A percentile compares a stretch with the other conserved stretches of the same genome.
phyloP scores from a whole-genome alignment of 2,329 filamentous ascomycete species.

The Verticillium dahliae region DNA sequence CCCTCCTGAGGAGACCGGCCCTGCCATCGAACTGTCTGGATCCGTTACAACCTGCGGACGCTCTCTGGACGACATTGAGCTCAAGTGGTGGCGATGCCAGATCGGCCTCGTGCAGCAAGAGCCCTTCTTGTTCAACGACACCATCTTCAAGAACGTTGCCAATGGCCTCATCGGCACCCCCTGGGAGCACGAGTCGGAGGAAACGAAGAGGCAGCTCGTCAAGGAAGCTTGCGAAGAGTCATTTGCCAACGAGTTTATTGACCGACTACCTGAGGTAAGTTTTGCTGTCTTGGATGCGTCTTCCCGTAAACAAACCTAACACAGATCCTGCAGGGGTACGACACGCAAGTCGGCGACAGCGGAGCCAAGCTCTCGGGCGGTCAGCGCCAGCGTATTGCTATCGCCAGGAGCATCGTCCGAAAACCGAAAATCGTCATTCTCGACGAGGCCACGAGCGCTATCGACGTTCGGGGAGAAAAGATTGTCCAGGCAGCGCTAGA shows the following conservation, averaged over 20 bases:
- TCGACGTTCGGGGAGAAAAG: conserved; percentile 46
- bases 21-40: conserved; percentile 41
- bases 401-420: conserved; percentile 68
- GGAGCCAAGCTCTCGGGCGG: conserved; percentile 75
- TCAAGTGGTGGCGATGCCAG: conserved; percentile 57
- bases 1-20: conserved; percentile 26
- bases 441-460: conserved; percentile 70
- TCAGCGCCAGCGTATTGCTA: conserved; percentile 76
- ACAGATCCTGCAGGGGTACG: conserved; percentile 47
- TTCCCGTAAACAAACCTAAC: conserved; percentile 3
- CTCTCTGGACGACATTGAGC: conserved; percentile 48
- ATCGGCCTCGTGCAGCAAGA: conserved; percentile 65
- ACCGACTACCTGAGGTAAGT: conserved; percentile 49
- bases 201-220: conserved; percentile 53
- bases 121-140: conserved; percentile 61
- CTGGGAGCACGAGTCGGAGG: conserved; percentile 45
- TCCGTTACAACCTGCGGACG: conserved; percentile 46
- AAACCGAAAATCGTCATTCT: conserved; percentile 66
- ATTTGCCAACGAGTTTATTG: conserved; percentile 64
- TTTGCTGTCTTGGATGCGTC: background rate
- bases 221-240: conserved; percentile 59
- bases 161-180: conserved; percentile 48
- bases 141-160: conserved; percentile 56
- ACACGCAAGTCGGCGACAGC: conserved; percentile 68
- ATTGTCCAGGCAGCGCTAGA: conserved; percentile 61